Base-by-base conservation (phyloP, 805 yeast species). In the Teunomyces tritomae region DNA sequence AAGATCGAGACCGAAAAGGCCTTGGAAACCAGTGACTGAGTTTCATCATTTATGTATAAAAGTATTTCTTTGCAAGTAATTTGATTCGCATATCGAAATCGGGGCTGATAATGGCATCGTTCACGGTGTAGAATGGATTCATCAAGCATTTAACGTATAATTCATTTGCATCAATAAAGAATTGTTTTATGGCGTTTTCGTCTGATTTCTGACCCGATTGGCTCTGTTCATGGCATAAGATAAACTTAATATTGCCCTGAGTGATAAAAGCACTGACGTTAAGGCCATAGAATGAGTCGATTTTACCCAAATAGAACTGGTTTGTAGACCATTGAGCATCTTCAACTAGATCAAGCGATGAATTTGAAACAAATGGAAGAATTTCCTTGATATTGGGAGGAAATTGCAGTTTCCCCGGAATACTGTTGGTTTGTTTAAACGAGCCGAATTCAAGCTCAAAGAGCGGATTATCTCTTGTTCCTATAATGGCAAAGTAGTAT, bases 331-430 rank as follows among this genome's bases (percentile, higher is more conserved):
- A 90, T 61, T 90, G 97, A 2, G 82, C 67, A 57, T 91, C 96
- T 53, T 94, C 97, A 0, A 94, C 83, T n/a, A 94, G 76, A 64
- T 94, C 99, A 32, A 94, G 67, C 2, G 98, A 82, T 0, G 97
- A 80, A 61, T 94, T 96, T 30, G 91, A 78, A 27, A 94, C 83
- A 59, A 90, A 92, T 17, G 97, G 97, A 55, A 86, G 83, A 32
- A 92, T 68, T 59, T 92, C 96, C 56, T 78, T 78, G 63, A 89
- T 79, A 43, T 84, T 87, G 7, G 79, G 71, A 1, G 91, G 77
- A 55, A 90, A 85, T 59, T 74, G 73, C 7, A 85, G 72, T 33
- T 67, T 68, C 0, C 95, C 95, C 3, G 62, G 49, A 16, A 43
- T 24, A 17, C 41, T 46, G 28, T 45, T 13, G 2, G 59, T 39